These are phyloP conservation scores for Anthostomella pinea DNA, from an alignment of 2,329 filamentous ascomycete genomes.

Conservation along the genomic window DNA sequence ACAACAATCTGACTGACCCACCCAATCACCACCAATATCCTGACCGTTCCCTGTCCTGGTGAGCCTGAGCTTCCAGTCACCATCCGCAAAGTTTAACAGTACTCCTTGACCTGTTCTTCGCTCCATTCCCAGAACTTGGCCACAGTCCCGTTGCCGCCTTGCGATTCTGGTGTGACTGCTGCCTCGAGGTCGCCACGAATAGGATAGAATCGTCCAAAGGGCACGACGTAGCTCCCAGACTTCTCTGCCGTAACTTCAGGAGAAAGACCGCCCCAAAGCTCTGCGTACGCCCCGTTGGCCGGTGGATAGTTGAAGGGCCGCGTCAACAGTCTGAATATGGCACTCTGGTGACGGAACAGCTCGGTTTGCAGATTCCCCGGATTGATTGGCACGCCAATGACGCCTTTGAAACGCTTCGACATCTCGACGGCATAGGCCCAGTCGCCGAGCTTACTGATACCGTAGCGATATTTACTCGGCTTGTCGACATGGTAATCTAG, in stretches of 20 bases:
- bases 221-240: conserved; percentile 35
- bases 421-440: conserved; percentile 10
- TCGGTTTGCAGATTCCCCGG: conserved; percentile 40
- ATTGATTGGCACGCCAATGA: conserved; percentile 35
- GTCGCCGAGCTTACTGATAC: conserved; percentile 16
- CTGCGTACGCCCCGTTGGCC: conserved; percentile 45
- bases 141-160: conserved; percentile 37
- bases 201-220: conserved; percentile 37
- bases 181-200: conserved; percentile 29
- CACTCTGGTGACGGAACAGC: conserved; percentile 31
- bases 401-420: conserved; percentile 21
- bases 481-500: conserved; percentile 19
- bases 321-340: conserved; percentile 20
- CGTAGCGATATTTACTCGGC: conserved; percentile 14
- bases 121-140: conserved; percentile 42
- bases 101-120: conserved; percentile 36
- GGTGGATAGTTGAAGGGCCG: conserved; percentile 22
- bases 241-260: conserved; percentile 40
- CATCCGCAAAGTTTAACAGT: too few relatives aligned
- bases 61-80: too few relatives aligned
- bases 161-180: conserved; percentile 30
- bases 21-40: too few relatives aligned
- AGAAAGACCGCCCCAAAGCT: conserved; percentile 45
- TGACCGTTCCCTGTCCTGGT: too few relatives aligned
- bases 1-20: too few relatives aligned